Evolutionary conservation across 495 filamentous ascomycete genomes (phyloP), one percentile per base, ranked within the genome.

Genomic region (Copromyces sp.): DNA sequence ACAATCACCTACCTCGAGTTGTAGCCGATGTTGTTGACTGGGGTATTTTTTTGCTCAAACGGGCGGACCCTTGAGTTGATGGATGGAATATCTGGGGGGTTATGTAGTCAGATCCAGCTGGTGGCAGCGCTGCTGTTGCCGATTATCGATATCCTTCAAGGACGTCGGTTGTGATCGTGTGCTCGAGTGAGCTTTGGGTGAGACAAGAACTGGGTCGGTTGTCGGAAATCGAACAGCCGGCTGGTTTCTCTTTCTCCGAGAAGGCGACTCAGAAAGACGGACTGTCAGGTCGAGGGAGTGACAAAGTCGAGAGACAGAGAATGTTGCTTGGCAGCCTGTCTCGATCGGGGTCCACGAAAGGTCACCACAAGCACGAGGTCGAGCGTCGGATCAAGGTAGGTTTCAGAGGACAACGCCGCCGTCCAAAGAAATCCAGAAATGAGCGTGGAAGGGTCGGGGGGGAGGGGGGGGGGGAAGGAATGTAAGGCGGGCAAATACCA

Each of bases 71-170:
- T 41, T 37, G 59, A 69, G 53, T 12, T 65, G 24, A 29, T 24
- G 40, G 65, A 35, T 39, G 40, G 70, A 72, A 59, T 14, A 45
- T 45, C 70, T 14, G 45, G n/a, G 71, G 70, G 65, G 71, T 71
- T 73, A 72, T 74, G 68, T 73, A 72, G 72, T 81, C 83, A 81
- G 82, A 76, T 75, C 81, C 80, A 80, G 77, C 79, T 81, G 76
- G 79, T 41, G 75, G 75, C 77, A 82, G 79, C 79, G 74, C 79
- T 76, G 80, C 79, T 81, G 78, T 76, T 74, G 71, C 71, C 53
- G 29, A 65, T 65, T 35, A 35, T 65, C 73, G 68, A 74, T 75
- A 78, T 79, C 80, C 79, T 75, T 81, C 80, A 79, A 82, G 80
- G 79, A 81, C 75, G 68, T 73, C 47, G 42, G 74, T 68, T 47